Evolutionary conservation across 2,329 filamentous ascomycete genomes (phyloP).

Genomic region (Epichloe uncinata): DNA sequence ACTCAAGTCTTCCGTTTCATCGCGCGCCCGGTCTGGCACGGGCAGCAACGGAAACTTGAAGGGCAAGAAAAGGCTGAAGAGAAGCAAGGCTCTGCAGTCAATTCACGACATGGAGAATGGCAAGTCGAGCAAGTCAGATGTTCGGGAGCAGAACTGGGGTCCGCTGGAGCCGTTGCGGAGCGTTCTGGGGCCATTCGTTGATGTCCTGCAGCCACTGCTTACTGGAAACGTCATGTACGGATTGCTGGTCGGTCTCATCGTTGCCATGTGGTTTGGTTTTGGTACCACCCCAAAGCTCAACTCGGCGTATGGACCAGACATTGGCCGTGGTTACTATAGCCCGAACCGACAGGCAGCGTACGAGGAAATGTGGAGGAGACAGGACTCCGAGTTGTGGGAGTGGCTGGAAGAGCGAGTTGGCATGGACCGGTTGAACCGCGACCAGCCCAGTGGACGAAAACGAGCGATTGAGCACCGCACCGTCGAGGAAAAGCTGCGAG

Average conservation of each 20-base stretch:
- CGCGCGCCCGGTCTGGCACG: constrained; percentile 41
- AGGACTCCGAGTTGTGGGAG: constrained; percentile 83
- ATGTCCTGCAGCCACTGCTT: constrained; percentile 57
- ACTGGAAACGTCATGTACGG: constrained; percentile 67
- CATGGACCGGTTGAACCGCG: constrained; percentile 42
- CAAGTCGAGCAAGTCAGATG: constrained; percentile 27
- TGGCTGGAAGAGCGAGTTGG: constrained; percentile 84
- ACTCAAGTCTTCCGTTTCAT: constrained; percentile 58
- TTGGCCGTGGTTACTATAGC: constrained; percentile 18
- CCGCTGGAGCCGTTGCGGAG: constrained; percentile 64
- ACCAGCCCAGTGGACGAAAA: constrained; percentile 25
- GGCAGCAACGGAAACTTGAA: constrained; percentile 34
- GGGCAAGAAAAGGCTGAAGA: constrained; percentile 50
- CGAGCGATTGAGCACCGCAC: constrained; percentile 39
- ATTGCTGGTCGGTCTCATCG: constrained; percentile 57
- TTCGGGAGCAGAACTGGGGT: constrained; percentile 52
- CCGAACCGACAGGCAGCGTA: constrained; percentile 69
- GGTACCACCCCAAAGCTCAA: constrained; percentile 31
- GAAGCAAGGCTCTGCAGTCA: constrained; percentile 32
- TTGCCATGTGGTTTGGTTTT: constrained; percentile 62
- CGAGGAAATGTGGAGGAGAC: constrained; percentile 80
- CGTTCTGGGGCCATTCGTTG: constrained; percentile 54
- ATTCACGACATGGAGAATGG: constrained; percentile 27
- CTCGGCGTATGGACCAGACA: constrained; percentile 21
- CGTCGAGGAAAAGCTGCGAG: constrained; percentile 44